Base-by-base conservation (phyloP, 257 asterid species). In the Primulina tabacum region DNA sequence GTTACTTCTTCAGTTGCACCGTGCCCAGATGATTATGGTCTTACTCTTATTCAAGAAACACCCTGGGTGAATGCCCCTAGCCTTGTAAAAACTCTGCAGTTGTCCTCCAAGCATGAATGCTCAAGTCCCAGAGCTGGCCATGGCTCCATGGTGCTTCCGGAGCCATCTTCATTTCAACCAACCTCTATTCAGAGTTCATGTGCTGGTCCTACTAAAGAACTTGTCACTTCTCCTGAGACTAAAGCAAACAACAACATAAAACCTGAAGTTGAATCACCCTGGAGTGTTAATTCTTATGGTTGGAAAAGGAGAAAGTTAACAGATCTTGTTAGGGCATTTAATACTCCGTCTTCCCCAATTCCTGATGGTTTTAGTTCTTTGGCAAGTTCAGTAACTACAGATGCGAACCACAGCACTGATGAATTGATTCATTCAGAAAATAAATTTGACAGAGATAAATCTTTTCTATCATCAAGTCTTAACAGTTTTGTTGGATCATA, bases 201-300 rank as follows among this genome's bases (percentile, higher is more conserved):
- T 64, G 70, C 62, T 38, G 77, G 79, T 74, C 83, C 82, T 76
- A 43, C 67, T 68, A 80, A 72, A 62, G 71, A 72, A 63, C 28
- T 57, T 73, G 69, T 76, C 71, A 92, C 7, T 47, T 14, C 92
- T 68, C 90, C 96, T 35, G 85, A 82, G 66, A 85, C 86, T 37
- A 72, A 75, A 58, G 64, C 71, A 34, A 21, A 21, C 24, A 79
- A 77, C 68, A 65, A 64, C 74, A 70, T 26, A 59, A 68, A 68
- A 64, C 71, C 82, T 61, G 94, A 81, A 71, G 78, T 81, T 75
- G 92, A 85, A 69, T 89, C 95, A 38, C 74, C 89, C 76, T 62
- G 85, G 82, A 93, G 97, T 73, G 91, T 82, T 53, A 93, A 90
- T 75, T 88, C 90, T 59, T 82, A 64, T 68, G 79, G 61, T 20